A percentile compares a stretch with the other conserved stretches of the same genome.
Conservation (phyloP, 2,329 filamentous ascomycete genomes). For the Fusarium decemcellulare region DNA sequence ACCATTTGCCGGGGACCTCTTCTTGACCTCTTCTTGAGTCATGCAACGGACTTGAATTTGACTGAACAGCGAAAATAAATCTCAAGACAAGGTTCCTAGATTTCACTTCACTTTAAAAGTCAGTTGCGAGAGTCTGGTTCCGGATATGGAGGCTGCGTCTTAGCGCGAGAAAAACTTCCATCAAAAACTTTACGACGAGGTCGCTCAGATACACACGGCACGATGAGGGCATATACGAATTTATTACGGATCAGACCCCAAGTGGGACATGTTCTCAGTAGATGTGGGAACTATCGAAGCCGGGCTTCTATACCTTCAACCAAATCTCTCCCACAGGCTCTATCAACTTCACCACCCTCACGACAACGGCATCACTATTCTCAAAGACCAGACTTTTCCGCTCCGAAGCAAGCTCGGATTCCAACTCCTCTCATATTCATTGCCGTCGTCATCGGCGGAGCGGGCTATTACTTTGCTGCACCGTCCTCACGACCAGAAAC, state of each 20-base stretch:
- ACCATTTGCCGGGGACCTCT: neutral
- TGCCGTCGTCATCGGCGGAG: slow-evolving; percentile 40
- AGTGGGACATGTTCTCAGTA: neutral
- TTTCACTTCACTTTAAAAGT: no score
- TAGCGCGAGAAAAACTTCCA: neutral
- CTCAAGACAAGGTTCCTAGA: no score
- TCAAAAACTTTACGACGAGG: neutral
- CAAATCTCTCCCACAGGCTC: neutral
- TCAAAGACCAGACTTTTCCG: slow-evolving; percentile 56
- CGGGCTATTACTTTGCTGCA: slow-evolving; percentile 46
- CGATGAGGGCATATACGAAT: slow-evolving; percentile 15
- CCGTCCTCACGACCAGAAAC: slow-evolving; percentile 43
- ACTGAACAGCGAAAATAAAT: neutral
- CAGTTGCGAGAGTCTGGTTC: neutral
- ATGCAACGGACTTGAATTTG: no score
- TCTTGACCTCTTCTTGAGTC: neutral
- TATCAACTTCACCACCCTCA: slow-evolving; percentile 10
- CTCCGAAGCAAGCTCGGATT: slow-evolving; percentile 54
- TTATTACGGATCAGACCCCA: neutral
- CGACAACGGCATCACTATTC: slow-evolving; percentile 12
- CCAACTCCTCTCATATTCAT: slow-evolving; percentile 42
- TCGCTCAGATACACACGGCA: neutral
- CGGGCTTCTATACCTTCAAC: neutral
- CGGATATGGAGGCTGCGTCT: neutral
- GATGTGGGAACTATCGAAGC: neutral